These are phyloP conservation scores for Komagataella populi DNA, from an alignment of 805 yeast species.

Conservation along the genomic window DNA sequence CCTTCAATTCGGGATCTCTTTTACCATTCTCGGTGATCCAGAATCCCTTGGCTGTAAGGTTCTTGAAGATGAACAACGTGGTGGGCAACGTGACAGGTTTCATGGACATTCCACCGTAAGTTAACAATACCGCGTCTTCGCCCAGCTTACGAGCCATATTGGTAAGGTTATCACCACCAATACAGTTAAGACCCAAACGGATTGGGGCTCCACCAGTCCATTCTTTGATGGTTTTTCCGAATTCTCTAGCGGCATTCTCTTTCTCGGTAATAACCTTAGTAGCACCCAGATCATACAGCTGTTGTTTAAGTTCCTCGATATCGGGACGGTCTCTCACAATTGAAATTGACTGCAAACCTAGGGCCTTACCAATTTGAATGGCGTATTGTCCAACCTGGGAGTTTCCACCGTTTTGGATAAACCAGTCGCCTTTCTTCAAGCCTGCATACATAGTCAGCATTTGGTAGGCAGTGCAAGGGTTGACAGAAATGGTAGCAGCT, in stretches of 20 bases:
- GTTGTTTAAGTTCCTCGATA: conserved; percentile 41
- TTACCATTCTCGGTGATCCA: conserved; percentile 75
- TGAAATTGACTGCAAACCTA: conserved; percentile 74
- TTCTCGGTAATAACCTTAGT: conserved; percentile 84
- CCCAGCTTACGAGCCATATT: conserved; percentile 75
- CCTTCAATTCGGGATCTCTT: conserved; percentile 45
- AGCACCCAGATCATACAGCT: conserved; percentile 62
- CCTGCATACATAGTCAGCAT: conserved; percentile 62
- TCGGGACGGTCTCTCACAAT: conserved; percentile 82
- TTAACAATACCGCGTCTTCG: conserved; percentile 61
- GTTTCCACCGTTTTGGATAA: conserved; percentile 92
- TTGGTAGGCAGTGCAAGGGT: conserved; percentile 86
- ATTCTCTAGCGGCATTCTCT: conserved; percentile 57
- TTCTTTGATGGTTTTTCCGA: conserved; percentile 42
- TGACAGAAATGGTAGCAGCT: conserved; percentile 86
- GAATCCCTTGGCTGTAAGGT: conserved; percentile 75
- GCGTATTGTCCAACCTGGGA: conserved; percentile 92
- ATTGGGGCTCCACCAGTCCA: conserved; percentile 41
- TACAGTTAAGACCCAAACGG: conserved; percentile 78
- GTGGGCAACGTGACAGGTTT: conserved; percentile 92
- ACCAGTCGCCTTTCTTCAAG: conserved; percentile 68
- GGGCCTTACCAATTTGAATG: conserved; percentile 66
- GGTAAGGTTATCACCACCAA: conserved; percentile 81
- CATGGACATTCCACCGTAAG: conserved; percentile 97
- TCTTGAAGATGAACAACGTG: conserved; percentile 79